Conservation (phyloP, 192 early-diverging fungal genomes). For the Coemansia sp. region DNA sequence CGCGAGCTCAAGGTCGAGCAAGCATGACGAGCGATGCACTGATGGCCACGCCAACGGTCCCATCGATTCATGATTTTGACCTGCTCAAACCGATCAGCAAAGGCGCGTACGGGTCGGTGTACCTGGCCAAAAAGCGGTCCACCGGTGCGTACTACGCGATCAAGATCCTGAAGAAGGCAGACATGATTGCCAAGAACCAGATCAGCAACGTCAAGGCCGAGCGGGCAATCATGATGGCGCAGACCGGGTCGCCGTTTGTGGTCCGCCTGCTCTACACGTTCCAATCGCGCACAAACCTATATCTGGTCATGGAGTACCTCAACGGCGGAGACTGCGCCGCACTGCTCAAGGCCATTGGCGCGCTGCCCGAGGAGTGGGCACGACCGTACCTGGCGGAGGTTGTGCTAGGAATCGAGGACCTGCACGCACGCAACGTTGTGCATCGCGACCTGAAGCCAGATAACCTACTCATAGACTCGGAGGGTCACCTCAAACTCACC, state of each 20-base stretch:
- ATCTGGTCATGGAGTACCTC: conserved; percentile 87
- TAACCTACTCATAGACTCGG: conserved; percentile 82
- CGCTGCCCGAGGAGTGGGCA: conserved; percentile 74
- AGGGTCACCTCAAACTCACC: conserved; percentile 87
- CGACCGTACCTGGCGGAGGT: conserved; percentile 86
- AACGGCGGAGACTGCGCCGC: conserved; percentile 83
- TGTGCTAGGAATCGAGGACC: conserved; percentile 78
- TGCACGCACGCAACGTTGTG: conserved; percentile 80
- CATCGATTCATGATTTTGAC: conserved; percentile 84
- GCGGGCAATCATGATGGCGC: conserved; percentile 69
- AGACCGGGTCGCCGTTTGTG: conserved; percentile 81
- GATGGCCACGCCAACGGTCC: conserved; percentile 57
- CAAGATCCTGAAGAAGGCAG: conserved; percentile 83
- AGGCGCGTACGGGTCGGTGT: conserved; percentile 89
- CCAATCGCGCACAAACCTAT: conserved; percentile 79
- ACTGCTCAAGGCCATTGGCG: conserved; percentile 65
- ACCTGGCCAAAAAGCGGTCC: conserved; percentile 73
- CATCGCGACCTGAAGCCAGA: conserved; percentile 78
- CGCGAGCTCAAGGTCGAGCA: background rate
- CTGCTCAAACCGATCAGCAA: conserved; percentile 87
- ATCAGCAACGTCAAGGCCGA: conserved; percentile 47
- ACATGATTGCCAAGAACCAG: conserved; percentile 87
- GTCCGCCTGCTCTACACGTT: conserved; percentile 86
- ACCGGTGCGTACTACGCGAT: conserved; percentile 86
- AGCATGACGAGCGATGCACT: conserved; percentile 10